Evolutionary conservation across 2,329 filamentous ascomycete genomes (phyloP).

Genomic region (Aspergillus terreus): DNA sequence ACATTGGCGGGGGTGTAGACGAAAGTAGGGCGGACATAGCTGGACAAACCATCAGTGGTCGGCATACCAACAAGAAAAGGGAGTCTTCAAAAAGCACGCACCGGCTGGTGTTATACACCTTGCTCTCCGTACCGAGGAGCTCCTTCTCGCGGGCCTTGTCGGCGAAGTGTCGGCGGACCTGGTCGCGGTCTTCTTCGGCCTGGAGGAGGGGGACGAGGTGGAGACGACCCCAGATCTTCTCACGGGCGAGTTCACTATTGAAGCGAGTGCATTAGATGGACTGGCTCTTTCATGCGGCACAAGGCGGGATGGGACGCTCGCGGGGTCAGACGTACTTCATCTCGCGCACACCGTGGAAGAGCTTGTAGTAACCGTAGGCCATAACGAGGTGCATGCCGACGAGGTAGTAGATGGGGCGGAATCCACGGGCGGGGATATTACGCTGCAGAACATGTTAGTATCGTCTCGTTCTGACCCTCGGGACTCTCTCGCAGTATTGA

Average conservation of each 20-base stretch:
- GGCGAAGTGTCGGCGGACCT: slow-evolving; percentile 80
- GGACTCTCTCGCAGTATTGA: not conserved
- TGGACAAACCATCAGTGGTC: slow-evolving; percentile 32
- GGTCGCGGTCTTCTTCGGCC: slow-evolving; percentile 94
- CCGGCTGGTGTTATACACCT: slow-evolving; percentile 86
- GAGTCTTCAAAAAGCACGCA: slow-evolving; percentile 44
- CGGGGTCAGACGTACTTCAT: slow-evolving; percentile 66
- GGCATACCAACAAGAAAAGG: not conserved
- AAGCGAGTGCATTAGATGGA: not conserved
- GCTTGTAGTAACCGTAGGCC: slow-evolving; percentile 86
- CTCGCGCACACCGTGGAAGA: slow-evolving; percentile 79
- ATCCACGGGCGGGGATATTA: slow-evolving; percentile 87
- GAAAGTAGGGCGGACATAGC: slow-evolving; percentile 79
- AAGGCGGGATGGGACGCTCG: not conserved
- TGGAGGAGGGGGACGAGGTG: slow-evolving; percentile 90
- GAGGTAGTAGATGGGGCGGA: slow-evolving; percentile 77
- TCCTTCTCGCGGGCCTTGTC: slow-evolving; percentile 89
- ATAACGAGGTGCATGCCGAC: slow-evolving; percentile 73
- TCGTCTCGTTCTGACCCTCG: not conserved
- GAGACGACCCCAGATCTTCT: slow-evolving; percentile 98
- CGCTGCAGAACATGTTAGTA: slow-evolving; percentile 51
- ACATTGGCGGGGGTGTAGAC: slow-evolving; percentile 64
- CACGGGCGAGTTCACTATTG: slow-evolving; percentile 79
- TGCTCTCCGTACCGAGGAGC: slow-evolving; percentile 76
- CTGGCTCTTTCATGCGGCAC: not conserved